Percentiles rank a stretch among this genome's conserved stretches.
Evolutionary conservation across 179 eudicot genomes (phyloP).

Genomic region (Camellia oleifera): DNA sequence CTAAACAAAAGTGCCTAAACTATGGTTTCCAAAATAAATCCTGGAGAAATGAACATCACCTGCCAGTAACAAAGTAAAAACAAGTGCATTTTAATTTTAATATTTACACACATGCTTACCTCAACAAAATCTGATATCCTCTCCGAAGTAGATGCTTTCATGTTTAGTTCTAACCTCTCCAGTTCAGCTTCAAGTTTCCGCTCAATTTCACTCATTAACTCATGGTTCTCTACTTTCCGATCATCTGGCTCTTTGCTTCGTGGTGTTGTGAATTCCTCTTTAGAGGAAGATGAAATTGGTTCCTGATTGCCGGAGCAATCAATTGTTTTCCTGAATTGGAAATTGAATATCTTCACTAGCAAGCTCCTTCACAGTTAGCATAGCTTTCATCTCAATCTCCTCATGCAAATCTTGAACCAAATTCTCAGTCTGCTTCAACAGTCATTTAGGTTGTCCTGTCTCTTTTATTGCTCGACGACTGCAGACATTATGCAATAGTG

Average conservation of each 20-base stretch:
- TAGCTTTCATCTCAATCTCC: conserved; percentile 74
- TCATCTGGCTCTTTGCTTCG: conserved; percentile 28
- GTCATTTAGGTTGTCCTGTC: conserved; percentile 47
- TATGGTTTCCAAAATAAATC: background rate
- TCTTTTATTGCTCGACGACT: conserved; percentile 36
- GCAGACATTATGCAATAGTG: conserved; percentile 46
- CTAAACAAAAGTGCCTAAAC: background rate
- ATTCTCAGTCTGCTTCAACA: conserved; percentile 56
- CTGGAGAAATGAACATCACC: background rate
- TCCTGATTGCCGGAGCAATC: conserved; percentile 23
- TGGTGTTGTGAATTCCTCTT: conserved; percentile 14
- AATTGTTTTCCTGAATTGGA: conserved; percentile 25
- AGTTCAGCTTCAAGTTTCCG: conserved; percentile 95
- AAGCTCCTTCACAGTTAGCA: conserved; percentile 59
- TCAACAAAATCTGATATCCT: conserved; percentile 38
- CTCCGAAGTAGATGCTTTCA: conserved; percentile 47
- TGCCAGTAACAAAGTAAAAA: background rate
- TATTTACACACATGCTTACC: conserved; percentile 32
- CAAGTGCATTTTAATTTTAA: background rate
- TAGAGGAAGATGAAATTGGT: conserved; percentile 22
- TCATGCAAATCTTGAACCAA: conserved; percentile 76
- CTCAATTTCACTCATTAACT: conserved; percentile 63
- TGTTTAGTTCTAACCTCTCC: conserved; percentile 71
- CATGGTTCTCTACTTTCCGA: conserved; percentile 28
- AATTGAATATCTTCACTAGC: conserved; percentile 29